phyloP scores from a whole-genome alignment of 495 filamentous ascomycete species.

The Aspergillus coremiiformis region DNA sequence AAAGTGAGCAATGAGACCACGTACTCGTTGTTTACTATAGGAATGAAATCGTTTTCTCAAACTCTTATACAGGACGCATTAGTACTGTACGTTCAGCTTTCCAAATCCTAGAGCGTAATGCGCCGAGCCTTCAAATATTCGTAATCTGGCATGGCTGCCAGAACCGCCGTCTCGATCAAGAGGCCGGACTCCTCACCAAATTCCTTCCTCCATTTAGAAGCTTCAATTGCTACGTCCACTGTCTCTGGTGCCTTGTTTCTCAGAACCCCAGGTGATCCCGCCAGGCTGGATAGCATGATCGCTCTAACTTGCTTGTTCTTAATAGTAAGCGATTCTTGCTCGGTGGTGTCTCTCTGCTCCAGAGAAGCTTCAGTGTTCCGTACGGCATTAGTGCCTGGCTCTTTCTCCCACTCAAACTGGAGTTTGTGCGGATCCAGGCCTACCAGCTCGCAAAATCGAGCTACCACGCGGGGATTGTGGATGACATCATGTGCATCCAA shows the following conservation, averaged over 20 bases:
- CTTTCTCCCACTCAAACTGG: slow-evolving; percentile 32
- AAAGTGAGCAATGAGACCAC: too few species aligned
- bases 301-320: neutral
- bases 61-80: too few species aligned
- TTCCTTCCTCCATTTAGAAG: slow-evolving; percentile 38
- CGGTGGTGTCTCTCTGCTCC: neutral
- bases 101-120: neutral
- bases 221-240: slow-evolving; percentile 34
- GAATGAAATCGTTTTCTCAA: too few species aligned
- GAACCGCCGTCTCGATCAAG: slow-evolving; percentile 29
- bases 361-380: neutral
- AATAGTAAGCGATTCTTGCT: neutral
- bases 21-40: too few species aligned
- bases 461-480: slow-evolving; percentile 23
- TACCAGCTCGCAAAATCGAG: slow-evolving; percentile 24
- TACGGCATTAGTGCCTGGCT: neutral
- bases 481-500: slow-evolving; percentile 45
- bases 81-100: neutral
- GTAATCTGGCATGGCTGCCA: slow-evolving; percentile 41
- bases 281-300: slow-evolving; percentile 28
- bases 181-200: slow-evolving; percentile 34
- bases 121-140: slow-evolving; percentile 36
- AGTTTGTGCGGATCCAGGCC: slow-evolving; percentile 29
- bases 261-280: slow-evolving; percentile 28
- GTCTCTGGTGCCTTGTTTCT: slow-evolving; percentile 27